A percentile compares a stretch with the other conserved stretches of the same genome.
Conservation (phyloP, 2,329 filamentous ascomycete species). For the Scolecobasidium constrictum region DNA sequence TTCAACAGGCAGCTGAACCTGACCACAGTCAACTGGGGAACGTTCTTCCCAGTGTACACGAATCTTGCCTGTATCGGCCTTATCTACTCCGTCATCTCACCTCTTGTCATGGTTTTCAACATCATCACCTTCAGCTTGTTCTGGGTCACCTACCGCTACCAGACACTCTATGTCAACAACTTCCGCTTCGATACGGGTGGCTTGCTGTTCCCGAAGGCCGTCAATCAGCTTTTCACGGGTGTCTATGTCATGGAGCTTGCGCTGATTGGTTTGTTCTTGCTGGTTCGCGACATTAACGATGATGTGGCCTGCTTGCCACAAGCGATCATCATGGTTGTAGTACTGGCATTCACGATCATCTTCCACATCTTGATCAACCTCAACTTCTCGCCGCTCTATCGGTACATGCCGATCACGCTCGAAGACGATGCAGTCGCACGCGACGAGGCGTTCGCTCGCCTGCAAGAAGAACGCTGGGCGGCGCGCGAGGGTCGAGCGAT, state of each 20-base stretch:
- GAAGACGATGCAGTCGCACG: conserved; percentile 91
- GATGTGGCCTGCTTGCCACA: conserved; percentile 58
- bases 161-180: conserved; percentile 87
- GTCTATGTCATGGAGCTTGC: conserved; percentile 91
- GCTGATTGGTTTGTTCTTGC: conserved; percentile 80
- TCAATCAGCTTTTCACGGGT: conserved; percentile 92
- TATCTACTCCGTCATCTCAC: conserved; percentile 81
- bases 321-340: conserved; percentile 74
- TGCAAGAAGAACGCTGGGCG: conserved; percentile 61
- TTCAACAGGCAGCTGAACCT: conserved; percentile 76
- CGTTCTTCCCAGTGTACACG: conserved; percentile 91
- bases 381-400: conserved; percentile 75
- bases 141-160: conserved; percentile 94
- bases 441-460: conserved; percentile 76
- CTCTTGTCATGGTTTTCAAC: conserved; percentile 85
- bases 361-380: conserved; percentile 75
- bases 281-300: conserved; percentile 49
- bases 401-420: conserved; percentile 85
- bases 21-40: conserved; percentile 74
- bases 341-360: conserved; percentile 55
- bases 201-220: conserved; percentile 78
- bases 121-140: conserved; percentile 84
- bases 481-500: conserved; percentile 24
- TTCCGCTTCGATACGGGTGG: conserved; percentile 88
- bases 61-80: conserved; percentile 82